Conservation (phyloP, 768 basidiomycete species). For the Agaricus sinodeliciosus region DNA sequence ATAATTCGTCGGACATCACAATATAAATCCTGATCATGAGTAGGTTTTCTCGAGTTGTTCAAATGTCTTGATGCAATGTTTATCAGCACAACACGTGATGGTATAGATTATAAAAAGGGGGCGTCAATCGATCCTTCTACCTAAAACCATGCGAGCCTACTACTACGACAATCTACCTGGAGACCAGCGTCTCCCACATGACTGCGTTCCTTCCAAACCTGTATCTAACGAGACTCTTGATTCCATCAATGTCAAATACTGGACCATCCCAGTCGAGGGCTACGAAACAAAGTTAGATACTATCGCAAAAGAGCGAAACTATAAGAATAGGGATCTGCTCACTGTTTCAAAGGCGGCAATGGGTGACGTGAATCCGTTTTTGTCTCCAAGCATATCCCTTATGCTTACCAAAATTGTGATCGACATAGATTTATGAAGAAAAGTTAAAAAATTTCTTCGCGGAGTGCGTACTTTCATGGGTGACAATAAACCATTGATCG, state of each 20-base stretch:
- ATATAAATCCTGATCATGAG: no score
- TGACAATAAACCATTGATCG: not conserved
- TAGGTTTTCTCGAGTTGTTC: no score
- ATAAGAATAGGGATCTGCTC: conserved; percentile 81
- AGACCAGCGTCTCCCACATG: conserved; percentile 79
- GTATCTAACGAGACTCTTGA: conserved; percentile 45
- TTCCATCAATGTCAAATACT: conserved; percentile 58
- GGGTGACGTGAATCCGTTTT: conserved; percentile 50
- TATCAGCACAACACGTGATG: no score
- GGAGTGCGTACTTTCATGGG: conserved; percentile 47
- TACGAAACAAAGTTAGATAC: conserved; percentile 51
- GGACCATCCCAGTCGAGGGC: conserved; percentile 58
- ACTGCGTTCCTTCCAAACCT: conserved; percentile 52
- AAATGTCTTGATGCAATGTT: no score
- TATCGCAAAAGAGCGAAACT: conserved; percentile 61
- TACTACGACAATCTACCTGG: conserved; percentile 70
- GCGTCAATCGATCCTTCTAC: no score
- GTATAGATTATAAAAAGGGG: not conserved
- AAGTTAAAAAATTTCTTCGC: conserved; percentile 81
- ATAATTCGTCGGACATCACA: no score
- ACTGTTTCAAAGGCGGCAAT: conserved; percentile 73
- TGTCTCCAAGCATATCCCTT: not conserved
- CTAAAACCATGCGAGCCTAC: conserved; percentile 57
- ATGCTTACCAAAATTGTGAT: not conserved
- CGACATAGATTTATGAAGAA: conserved; percentile 54